Conservation (phyloP, 2,329 filamentous ascomycete genomes). For the Colletotrichum sp. region DNA sequence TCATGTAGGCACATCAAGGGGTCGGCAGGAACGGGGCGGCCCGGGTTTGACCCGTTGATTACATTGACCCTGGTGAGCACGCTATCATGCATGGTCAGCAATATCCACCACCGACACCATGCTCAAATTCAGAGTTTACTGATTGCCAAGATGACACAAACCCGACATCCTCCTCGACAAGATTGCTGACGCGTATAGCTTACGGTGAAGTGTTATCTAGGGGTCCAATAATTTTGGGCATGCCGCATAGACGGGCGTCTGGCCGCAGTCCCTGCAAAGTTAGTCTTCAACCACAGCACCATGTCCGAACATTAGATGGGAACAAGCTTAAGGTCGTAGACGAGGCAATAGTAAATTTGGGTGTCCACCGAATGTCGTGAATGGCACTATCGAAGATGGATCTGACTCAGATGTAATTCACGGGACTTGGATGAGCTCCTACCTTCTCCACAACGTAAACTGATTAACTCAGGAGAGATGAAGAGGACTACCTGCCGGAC, state of each 20-base stretch:
- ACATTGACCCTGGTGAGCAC: background rate
- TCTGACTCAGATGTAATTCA: background rate
- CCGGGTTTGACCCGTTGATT: background rate
- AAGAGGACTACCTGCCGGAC: background rate
- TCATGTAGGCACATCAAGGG: background rate
- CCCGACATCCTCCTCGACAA: background rate
- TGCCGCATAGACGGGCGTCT: background rate
- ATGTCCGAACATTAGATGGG: background rate
- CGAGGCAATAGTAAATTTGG: background rate
- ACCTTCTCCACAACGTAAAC: background rate
- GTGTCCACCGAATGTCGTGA: background rate
- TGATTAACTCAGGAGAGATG: background rate
- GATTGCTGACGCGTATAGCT: background rate
- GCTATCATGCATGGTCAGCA: background rate
- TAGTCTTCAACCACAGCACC: background rate
- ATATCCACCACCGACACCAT: background rate
- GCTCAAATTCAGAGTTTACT: background rate
- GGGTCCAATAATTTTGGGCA: background rate
- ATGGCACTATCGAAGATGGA: background rate
- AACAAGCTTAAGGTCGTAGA: background rate
- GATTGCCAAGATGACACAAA: background rate
- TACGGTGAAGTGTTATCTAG: background rate
- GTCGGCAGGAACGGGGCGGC: background rate
- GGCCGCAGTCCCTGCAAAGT: background rate
- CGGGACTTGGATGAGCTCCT: background rate